phyloP scores from a whole-genome alignment of 1,284 basidiomycete species.

The Hemileccinum hortonii region DNA sequence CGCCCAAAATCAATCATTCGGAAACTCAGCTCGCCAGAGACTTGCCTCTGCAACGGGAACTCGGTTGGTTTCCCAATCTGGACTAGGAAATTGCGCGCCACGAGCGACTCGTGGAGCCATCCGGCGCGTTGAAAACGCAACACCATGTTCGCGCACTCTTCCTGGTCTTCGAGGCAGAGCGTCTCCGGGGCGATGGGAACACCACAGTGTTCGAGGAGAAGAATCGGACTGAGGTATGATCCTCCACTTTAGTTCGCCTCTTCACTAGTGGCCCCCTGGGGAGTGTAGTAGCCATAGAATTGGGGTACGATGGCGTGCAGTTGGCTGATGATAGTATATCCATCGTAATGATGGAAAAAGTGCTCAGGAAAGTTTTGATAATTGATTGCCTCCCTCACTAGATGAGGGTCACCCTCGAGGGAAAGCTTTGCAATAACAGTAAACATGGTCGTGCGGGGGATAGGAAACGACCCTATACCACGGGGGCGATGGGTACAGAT shows the following conservation, averaged over 20 bases:
- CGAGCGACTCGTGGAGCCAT: conserved; percentile 38
- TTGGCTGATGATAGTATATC: conserved; percentile 31
- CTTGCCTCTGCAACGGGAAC: conserved; percentile 26
- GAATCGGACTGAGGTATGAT: conserved; percentile 29
- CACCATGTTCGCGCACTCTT: conserved; percentile 33
- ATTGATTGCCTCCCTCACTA: conserved; percentile 28
- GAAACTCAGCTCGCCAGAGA: conserved; percentile 20
- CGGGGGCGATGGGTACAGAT: conserved; percentile 7
- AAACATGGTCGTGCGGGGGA: conserved; percentile 34
- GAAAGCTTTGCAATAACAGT: conserved; percentile 32
- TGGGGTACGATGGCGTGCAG: conserved; percentile 37
- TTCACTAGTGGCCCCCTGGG: neutral
- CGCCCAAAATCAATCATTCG: conserved; percentile 28
- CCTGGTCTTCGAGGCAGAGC: conserved; percentile 27
- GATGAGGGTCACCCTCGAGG: conserved; percentile 21
- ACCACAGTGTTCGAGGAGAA: conserved; percentile 42
- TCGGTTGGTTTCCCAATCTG: conserved; percentile 37
- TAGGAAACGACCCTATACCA: rapidly evolving
- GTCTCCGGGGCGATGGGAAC: conserved; percentile 20
- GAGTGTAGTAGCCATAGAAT: conserved; percentile 40
- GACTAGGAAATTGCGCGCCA: conserved; percentile 37
- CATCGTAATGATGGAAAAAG: conserved; percentile 37
- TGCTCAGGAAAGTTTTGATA: conserved; percentile 33
- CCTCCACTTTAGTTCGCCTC: neutral
- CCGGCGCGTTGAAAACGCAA: conserved; percentile 34